phyloP scores from a whole-genome alignment of 2,329 filamentous ascomycete genomes.

The Trichoderma citrinoviride region DNA sequence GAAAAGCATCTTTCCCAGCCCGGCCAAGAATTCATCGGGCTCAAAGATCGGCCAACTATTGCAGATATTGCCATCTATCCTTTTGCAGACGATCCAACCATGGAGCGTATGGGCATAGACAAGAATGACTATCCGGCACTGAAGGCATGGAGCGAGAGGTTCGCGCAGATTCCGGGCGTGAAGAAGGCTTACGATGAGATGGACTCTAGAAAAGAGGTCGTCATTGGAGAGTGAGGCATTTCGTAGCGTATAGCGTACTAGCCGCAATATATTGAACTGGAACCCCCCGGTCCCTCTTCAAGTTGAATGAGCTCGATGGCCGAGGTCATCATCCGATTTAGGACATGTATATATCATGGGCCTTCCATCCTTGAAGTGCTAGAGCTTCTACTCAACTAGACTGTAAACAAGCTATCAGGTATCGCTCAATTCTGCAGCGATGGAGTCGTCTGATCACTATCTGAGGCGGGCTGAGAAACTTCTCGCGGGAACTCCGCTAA shows the following conservation, averaged over 20 bases:
- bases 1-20: conserved; percentile 18
- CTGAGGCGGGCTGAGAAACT: not conserved
- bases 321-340: not conserved
- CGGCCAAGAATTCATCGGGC: conserved; percentile 18
- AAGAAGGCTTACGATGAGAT: conserved; percentile 15
- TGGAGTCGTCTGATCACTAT: not conserved
- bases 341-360: not conserved
- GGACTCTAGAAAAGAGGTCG: conserved; percentile 9
- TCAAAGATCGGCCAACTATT: conserved; percentile 21
- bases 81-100: conserved; percentile 21
- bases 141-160: conserved; percentile 21
- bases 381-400: not conserved
- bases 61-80: conserved; percentile 23
- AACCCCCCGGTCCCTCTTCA: not conserved
- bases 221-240: not conserved
- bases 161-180: conserved; percentile 16
- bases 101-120: conserved; percentile 7
- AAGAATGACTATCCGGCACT: conserved; percentile 19
- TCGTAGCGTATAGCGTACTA: not conserved
- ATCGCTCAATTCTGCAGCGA: not conserved
- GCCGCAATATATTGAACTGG: not conserved
- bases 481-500: not conserved
- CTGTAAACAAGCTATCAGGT: not conserved
- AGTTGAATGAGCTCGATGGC: not conserved
- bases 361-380: not conserved